Percentiles rank a stretch among this genome's conserved stretches.
phyloP scores from a whole-genome alignment of 2,329 filamentous ascomycete species.

The Aspergillus pseudonomiae region DNA sequence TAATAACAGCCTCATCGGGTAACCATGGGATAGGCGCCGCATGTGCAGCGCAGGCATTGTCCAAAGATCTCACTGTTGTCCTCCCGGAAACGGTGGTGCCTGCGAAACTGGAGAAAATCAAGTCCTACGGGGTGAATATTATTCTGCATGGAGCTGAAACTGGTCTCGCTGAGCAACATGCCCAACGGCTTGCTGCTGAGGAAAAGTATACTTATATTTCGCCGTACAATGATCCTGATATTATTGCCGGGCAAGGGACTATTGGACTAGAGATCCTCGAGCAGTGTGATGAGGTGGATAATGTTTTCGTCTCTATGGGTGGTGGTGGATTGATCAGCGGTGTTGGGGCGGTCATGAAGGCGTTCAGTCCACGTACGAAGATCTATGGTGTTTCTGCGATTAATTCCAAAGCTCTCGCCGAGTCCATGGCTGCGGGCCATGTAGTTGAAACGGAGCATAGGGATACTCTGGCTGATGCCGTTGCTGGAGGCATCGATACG shows the following conservation, averaged over 20 bases:
- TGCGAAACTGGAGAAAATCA: not conserved
- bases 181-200: not conserved
- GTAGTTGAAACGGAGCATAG: not conserved
- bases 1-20: not conserved
- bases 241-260: constrained; percentile 2
- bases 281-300: not conserved
- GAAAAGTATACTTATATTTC: not conserved
- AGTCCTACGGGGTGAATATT: not conserved
- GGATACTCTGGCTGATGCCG: not conserved
- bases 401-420: not conserved
- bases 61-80: not conserved
- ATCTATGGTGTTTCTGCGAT: not conserved
- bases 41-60: not conserved
- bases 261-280: not conserved
- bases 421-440: not conserved
- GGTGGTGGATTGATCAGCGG: not conserved
- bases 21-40: not conserved
- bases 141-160: not conserved
- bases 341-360: not conserved
- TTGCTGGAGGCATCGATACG: constrained; percentile 1
- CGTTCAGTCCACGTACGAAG: not conserved
- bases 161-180: not conserved
- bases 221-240: not conserved
- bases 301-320: constrained; percentile 1
- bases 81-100: not conserved